Conservation (phyloP, 305 asterid genomes). For the Coffea humblotiana region DNA sequence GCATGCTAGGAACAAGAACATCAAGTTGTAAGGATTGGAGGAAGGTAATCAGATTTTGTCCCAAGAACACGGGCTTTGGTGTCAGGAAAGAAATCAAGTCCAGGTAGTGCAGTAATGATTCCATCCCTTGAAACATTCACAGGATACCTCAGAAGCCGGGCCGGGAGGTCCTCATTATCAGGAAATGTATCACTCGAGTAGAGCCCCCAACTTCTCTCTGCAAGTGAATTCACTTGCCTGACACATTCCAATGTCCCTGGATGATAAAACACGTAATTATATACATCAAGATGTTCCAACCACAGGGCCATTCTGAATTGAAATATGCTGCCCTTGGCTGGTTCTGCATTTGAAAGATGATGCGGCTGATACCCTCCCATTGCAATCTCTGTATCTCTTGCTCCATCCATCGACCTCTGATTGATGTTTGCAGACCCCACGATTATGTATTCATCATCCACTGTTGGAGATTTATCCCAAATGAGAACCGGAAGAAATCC, state of each 20-base stretch:
- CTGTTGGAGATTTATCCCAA: constrained; percentile 17
- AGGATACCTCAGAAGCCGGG: constrained; percentile 72
- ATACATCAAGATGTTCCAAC: constrained; percentile 57
- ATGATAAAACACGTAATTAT: constrained; percentile 25
- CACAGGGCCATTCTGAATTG: constrained; percentile 68
- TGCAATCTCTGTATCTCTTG: constrained; percentile 79
- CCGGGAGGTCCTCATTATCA: constrained; percentile 38
- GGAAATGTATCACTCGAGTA: constrained; percentile 39
- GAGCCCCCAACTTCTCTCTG: constrained; percentile 51
- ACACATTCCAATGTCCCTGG: constrained; percentile 61
- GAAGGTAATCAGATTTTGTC: constrained; percentile 43
- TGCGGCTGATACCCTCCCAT: constrained; percentile 89
- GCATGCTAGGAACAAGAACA: no score
- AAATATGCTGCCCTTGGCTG: constrained; percentile 53
- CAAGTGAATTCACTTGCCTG: constrained; percentile 44
- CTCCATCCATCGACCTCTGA: constrained; percentile 91
- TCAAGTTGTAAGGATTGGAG: constrained; percentile 61
- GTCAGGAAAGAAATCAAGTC: constrained; percentile 63
- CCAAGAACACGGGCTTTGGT: constrained; percentile 71
- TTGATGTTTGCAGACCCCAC: constrained; percentile 88
- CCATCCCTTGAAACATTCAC: constrained; percentile 41
- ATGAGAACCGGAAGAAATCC: neutral
- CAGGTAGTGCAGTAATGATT: constrained; percentile 42
- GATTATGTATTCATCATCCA: constrained; percentile 85
- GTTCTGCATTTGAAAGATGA: constrained; percentile 41